A percentile compares a stretch with the other conserved stretches of the same genome.
phyloP scores from a whole-genome alignment of 1,284 basidiomycete species.

The Coniophora puteana region DNA sequence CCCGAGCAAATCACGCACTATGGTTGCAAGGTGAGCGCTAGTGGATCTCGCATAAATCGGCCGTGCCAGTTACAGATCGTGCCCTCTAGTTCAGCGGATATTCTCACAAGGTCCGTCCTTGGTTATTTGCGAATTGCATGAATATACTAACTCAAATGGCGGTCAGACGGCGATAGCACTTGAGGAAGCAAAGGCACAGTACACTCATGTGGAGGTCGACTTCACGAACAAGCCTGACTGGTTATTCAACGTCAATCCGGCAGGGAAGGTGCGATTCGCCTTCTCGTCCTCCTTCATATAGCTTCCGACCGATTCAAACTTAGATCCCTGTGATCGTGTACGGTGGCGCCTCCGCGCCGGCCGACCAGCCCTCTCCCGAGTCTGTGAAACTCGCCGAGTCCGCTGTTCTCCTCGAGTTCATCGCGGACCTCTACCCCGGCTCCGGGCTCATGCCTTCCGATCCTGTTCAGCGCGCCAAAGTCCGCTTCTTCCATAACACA shows the following conservation, averaged over 20 bases:
- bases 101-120: too few relatives aligned
- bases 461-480: constrained; percentile 51
- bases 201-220: constrained; percentile 49
- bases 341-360: constrained; percentile 49
- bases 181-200: constrained; percentile 46
- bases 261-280: constrained; percentile 44
- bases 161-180: constrained; percentile 55
- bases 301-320: too few relatives aligned
- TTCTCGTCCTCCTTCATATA: background rate
- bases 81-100: too few relatives aligned
- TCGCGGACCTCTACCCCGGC: constrained; percentile 50
- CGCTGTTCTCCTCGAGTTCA: constrained; percentile 57
- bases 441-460: constrained; percentile 47
- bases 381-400: constrained; percentile 61
- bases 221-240: constrained; percentile 57
- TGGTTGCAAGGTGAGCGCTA: constrained; percentile 4
- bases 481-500: constrained; percentile 57
- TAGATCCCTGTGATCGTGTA: constrained; percentile 55
- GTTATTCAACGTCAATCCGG: constrained; percentile 62
- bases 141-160: too few relatives aligned
- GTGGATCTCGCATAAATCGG: too few relatives aligned
- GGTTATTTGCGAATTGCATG: too few relatives aligned
- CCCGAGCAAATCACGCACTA: constrained; percentile 10
- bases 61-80: too few relatives aligned
- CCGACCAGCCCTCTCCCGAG: constrained; percentile 51